These are phyloP conservation scores for Solanum pimpinellifolium DNA, from an alignment of 257 asterid genomes.

Conservation along the genomic window DNA sequence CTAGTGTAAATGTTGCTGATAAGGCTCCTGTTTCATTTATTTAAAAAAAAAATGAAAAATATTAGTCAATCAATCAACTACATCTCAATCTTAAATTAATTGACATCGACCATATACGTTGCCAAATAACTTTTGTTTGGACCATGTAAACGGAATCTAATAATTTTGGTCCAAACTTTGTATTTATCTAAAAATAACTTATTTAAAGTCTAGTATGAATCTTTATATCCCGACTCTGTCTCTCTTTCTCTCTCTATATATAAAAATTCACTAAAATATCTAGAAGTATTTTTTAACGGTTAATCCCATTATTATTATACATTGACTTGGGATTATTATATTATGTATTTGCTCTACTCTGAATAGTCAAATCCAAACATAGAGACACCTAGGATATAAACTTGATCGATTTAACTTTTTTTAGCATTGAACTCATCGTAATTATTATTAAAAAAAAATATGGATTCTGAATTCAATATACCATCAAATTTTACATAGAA, in stretches of 20 bases:
- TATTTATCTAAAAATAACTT: neutral
- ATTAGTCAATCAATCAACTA: neutral
- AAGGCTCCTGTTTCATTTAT: conserved; percentile 6
- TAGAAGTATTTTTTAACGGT: neutral
- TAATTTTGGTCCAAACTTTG: neutral
- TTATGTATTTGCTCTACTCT: neutral
- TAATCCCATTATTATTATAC: neutral
- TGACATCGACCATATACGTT: conserved; percentile 16
- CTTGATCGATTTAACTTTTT: too few species aligned
- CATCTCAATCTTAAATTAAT: conserved; percentile 27
- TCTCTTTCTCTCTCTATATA: neutral
- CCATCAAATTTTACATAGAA: neutral
- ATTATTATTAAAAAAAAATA: too few species aligned
- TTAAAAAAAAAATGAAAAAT: neutral
- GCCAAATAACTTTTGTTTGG: neutral
- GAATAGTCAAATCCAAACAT: neutral
- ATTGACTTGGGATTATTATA: neutral
- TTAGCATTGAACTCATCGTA: neutral
- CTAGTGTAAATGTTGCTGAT: conserved; percentile 48
- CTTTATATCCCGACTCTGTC: neutral
- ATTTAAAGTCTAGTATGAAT: too few species aligned
- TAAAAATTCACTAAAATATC: neutral
- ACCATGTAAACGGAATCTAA: neutral
- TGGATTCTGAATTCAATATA: neutral
- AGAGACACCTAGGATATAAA: too few species aligned